Percentiles rank a stretch among this genome's conserved stretches.
Conservation (phyloP, 2,329 filamentous ascomycete species). For the Trichoderma gracile region DNA sequence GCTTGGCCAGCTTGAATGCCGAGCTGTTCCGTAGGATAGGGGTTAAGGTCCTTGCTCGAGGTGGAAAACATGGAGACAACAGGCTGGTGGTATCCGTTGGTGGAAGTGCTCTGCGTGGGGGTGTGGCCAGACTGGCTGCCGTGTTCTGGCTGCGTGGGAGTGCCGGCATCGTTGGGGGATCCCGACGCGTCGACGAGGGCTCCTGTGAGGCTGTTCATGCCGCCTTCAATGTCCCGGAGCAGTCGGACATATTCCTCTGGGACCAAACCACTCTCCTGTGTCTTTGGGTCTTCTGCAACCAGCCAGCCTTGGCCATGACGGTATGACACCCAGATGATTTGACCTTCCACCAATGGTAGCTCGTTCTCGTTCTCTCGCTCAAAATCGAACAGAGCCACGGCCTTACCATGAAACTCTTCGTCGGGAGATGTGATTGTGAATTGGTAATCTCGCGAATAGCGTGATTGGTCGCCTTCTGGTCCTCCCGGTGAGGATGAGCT, state of each 20-base stretch:
- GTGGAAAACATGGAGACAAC: conserved; percentile 70
- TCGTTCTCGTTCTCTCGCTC: conserved; percentile 95
- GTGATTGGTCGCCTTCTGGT: conserved; percentile 66
- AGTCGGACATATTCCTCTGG: conserved; percentile 95
- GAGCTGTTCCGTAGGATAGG: conserved; percentile 65
- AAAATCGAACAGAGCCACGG: conserved; percentile 94
- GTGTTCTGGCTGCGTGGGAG: conserved; percentile 63
- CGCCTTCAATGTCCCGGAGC: conserved; percentile 89
- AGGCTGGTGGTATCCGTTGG: conserved; percentile 68
- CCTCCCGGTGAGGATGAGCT: conserved; percentile 59
- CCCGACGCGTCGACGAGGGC: conserved; percentile 56
- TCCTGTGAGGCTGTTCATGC: conserved; percentile 71
- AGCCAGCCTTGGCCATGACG: conserved; percentile 96
- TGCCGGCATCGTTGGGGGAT: conserved; percentile 58
- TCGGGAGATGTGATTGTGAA: conserved; percentile 94
- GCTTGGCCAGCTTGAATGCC: conserved; percentile 63
- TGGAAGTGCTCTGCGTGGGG: conserved; percentile 46
- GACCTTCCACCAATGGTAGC: conserved; percentile 85
- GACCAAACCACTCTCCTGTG: conserved; percentile 89
- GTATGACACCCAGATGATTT: conserved; percentile 95
- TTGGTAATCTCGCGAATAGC: conserved; percentile 88
- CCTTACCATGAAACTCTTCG: conserved; percentile 96
- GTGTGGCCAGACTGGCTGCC: conserved; percentile 48
- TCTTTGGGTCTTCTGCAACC: conserved; percentile 93
- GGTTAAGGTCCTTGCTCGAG: conserved; percentile 68